Conservation (phyloP, 495 filamentous ascomycete genomes). For the Lindgomyces ingoldianus region DNA sequence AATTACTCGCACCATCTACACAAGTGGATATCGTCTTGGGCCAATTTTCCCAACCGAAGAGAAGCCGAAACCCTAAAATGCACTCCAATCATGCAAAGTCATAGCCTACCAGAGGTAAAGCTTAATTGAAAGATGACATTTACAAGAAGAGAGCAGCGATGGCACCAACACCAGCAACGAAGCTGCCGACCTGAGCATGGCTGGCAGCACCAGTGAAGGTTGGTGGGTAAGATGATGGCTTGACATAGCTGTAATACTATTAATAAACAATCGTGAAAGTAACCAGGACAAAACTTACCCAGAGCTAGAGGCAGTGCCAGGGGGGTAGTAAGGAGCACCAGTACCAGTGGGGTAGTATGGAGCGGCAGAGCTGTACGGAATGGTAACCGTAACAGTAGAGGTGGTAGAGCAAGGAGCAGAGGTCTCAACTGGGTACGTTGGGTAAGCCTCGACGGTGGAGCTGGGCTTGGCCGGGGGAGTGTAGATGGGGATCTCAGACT, state of each 20-base stretch:
- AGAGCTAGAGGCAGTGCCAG: slow-evolving; percentile 14
- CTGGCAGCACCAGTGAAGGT: slow-evolving; percentile 35
- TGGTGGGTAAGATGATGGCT: slow-evolving; percentile 21
- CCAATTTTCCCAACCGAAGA: slow-evolving; percentile 23
- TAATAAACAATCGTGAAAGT: neutral
- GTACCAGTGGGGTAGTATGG: slow-evolving; percentile 24
- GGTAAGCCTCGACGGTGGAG: slow-evolving; percentile 8
- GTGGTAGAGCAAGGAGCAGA: slow-evolving; percentile 1
- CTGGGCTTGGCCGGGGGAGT: slow-evolving; percentile 25
- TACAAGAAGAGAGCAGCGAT: slow-evolving; percentile 38
- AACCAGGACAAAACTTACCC: slow-evolving; percentile 12
- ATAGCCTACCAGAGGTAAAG: slow-evolving; percentile 29
- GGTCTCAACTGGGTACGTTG: neutral
- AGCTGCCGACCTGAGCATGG: slow-evolving; percentile 24
- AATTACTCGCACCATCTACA: slow-evolving; percentile 22
- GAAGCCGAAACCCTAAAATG: slow-evolving; percentile 1
- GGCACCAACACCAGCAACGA: slow-evolving; percentile 37
- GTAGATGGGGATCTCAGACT: slow-evolving; percentile 27
- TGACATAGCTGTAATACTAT: slow-evolving; percentile 11
- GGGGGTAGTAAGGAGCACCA: slow-evolving; percentile 12
- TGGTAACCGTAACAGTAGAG: slow-evolving; percentile 23
- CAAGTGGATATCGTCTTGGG: slow-evolving; percentile 20
- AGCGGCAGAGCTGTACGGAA: slow-evolving; percentile 14
- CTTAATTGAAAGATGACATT: slow-evolving; percentile 36
- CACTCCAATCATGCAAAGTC: slow-evolving; percentile 34